These are phyloP conservation scores for Colletotrichum graminicola DNA, from an alignment of 2,329 filamentous ascomycete species.

Conservation along the genomic window DNA sequence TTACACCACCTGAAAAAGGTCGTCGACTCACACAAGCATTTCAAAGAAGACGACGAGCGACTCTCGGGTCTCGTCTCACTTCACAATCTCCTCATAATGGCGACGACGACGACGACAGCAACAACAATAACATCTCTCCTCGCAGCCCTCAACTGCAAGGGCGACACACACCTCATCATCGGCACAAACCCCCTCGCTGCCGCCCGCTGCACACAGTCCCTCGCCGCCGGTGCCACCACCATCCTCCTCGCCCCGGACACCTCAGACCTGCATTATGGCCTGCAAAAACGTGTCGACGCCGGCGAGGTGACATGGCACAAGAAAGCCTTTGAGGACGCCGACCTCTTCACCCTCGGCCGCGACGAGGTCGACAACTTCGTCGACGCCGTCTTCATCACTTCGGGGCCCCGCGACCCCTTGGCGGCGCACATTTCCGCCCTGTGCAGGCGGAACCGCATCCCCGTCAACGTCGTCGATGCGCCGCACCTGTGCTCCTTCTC, in stretches of 20 bases:
- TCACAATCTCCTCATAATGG: conserved; percentile 13
- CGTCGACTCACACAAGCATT: background rate
- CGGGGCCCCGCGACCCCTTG: conserved; percentile 59
- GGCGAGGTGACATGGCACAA: conserved; percentile 75
- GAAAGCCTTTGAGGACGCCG: conserved; percentile 75
- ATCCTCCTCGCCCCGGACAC: conserved; percentile 80
- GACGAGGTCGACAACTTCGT: conserved; percentile 82
- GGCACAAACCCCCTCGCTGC: conserved; percentile 91
- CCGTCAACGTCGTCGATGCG: conserved; percentile 91
- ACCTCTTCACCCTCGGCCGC: conserved; percentile 83
- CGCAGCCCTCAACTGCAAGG: conserved; percentile 76
- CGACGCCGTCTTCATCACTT: conserved; percentile 92
- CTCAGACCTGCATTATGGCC: conserved; percentile 67
- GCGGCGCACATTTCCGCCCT: conserved; percentile 76
- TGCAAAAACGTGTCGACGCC: conserved; percentile 74
- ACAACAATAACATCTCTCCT: conserved; percentile 66
- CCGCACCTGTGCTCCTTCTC: conserved; percentile 90
- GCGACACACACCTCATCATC: conserved; percentile 84
- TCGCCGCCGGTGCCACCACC: conserved; percentile 85
- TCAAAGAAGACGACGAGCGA: background rate
- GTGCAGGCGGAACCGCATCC: conserved; percentile 85
- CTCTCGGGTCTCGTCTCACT: conserved; percentile 6
- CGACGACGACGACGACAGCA: background rate
- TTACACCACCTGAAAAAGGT: conserved; percentile 17
- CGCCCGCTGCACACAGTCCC: conserved; percentile 81